A percentile compares a stretch with the other conserved stretches of the same genome.
phyloP scores from a whole-genome alignment of 768 basidiomycete species.

The Exidia glandulosa region DNA sequence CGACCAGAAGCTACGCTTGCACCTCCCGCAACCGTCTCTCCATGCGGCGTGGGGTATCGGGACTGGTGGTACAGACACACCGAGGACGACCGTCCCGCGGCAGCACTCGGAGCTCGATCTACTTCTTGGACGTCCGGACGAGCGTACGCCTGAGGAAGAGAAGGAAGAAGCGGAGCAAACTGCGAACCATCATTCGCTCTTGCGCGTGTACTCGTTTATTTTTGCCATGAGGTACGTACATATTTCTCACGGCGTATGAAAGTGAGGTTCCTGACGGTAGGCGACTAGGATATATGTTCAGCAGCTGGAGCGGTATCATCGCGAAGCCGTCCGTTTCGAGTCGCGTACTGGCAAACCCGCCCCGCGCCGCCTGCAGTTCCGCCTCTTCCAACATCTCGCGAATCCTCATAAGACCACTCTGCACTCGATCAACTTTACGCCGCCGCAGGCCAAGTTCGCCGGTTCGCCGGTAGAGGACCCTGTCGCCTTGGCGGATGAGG shows the following conservation, averaged over 20 bases:
- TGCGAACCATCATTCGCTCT: constrained; percentile 9
- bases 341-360: constrained; percentile 7
- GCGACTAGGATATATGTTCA: constrained; percentile 11
- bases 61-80: background rate
- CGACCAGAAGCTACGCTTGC: constrained; percentile 6
- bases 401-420: constrained; percentile 3
- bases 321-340: background rate
- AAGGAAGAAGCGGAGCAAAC: constrained; percentile 1
- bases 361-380: constrained; percentile 13
- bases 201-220: constrained; percentile 14
- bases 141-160: background rate
- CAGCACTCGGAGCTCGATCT: background rate
- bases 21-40: constrained; percentile 11
- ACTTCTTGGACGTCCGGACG: constrained; percentile 1
- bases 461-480: background rate
- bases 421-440: background rate
- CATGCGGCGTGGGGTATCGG: constrained; percentile 8
- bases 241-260: background rate
- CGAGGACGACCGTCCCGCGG: background rate
- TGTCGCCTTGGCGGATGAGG: too few relatives aligned
- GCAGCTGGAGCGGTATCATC: constrained; percentile 9
- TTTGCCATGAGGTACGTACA: constrained; percentile 15
- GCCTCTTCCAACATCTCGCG: constrained; percentile 16
- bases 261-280: constrained; percentile 1
- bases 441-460: background rate